Percentiles rank a stretch among this genome's conserved stretches.
Conservation (phyloP, 768 basidiomycete genomes). For the Coprinellus micaceus region DNA sequence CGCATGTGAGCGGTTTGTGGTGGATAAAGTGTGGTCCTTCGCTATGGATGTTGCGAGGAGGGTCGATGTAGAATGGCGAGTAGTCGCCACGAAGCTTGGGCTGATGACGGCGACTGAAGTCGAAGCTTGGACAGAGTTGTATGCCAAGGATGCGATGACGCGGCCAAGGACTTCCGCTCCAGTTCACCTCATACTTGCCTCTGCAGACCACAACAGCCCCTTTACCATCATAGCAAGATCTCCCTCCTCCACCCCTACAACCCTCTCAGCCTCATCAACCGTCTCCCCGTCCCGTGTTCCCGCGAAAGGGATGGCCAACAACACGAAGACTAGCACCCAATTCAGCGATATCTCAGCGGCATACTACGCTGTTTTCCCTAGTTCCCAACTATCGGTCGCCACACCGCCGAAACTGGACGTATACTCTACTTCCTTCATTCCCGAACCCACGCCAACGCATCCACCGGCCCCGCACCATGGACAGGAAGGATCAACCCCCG, state of each 20-base stretch:
- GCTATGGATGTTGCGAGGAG: conserved; percentile 54
- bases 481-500: neutral
- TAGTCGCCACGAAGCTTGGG: conserved; percentile 70
- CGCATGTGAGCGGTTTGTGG: conserved; percentile 30
- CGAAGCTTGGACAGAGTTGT: conserved; percentile 64
- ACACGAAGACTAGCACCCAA: conserved; percentile 12
- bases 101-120: conserved; percentile 56
- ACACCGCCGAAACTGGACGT: neutral
- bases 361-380: conserved; percentile 9
- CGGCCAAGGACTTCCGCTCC: conserved; percentile 25
- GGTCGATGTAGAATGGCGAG: conserved; percentile 76
- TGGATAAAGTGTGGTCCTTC: conserved; percentile 70
- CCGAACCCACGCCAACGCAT: neutral
- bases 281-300: neutral
- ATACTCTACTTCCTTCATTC: neutral
- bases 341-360: conserved; percentile 20
- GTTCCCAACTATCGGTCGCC: conserved; percentile 4
- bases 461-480: too few species aligned
- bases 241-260: conserved; percentile 13
- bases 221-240: conserved; percentile 50
- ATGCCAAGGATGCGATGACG: conserved; percentile 33
- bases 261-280: conserved; percentile 20
- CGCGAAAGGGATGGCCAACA: conserved; percentile 18
- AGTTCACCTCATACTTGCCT: conserved; percentile 57
- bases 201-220: conserved; percentile 54